Base-by-base conservation (phyloP, 257 asterid species). In the Nyctanthes arbortristis region DNA sequence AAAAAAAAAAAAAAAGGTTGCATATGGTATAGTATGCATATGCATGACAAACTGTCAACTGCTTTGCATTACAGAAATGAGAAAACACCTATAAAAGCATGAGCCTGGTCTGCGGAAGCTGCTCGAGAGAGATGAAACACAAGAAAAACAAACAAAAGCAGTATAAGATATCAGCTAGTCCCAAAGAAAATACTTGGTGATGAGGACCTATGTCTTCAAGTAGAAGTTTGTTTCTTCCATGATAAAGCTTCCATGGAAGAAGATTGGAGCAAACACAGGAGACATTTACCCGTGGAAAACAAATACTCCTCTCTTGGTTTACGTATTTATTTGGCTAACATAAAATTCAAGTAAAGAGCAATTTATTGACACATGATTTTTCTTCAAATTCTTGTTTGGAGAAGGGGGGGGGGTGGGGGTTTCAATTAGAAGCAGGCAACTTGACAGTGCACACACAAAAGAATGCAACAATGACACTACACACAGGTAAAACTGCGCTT, bases 31-130 rank as follows among this genome's bases (percentile, higher is more conserved):
- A 55, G 37, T 27, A 11, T 11, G 30, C 32, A 66, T 39, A 39
- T 9, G 66, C 16, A 62, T 7, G n/a, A n/a, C n/a, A n/a, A n/a
- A n/a, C n/a, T n/a, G 9, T 27, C 1, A 32, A 22, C 39, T 14
- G 49, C 62, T 63, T 39, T 4, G 49, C 69, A 29, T 45, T 49
- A 55, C 16, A n/a, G 66, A 43, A 37, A 47, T 58, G 60, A 57
- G 18, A 7, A 49, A 14, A 47, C 39, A 66, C 32, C 35, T 12
- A 65, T 49, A 49, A 14, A 67, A 27, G 58, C 40, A 52, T 40
- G 37, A 63, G 8, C 35, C 2, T 49, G 61, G 22, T 54, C 31
- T 52, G 28, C 9, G 66, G 52, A 66, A 9, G 22, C 33, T 61
- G 33, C 14, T 63, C 18, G 13, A 45, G 32, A 24, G 28, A 20